These are phyloP conservation scores for Eucalyptus brandiana DNA, from an alignment of 345 rosid species.

Conservation along the genomic window DNA sequence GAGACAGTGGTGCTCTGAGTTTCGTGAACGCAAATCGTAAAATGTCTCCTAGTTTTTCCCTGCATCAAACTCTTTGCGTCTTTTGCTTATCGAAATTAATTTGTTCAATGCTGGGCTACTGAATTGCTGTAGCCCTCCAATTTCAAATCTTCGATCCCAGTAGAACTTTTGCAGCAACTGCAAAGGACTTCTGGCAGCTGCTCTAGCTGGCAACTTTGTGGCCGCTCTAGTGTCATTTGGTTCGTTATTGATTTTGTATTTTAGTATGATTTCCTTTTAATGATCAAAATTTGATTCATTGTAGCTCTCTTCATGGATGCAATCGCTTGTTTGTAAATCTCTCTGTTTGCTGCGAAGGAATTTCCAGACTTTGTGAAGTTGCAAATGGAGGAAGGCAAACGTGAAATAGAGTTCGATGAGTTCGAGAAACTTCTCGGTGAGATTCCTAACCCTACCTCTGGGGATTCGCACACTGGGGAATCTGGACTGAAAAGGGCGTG, in stretches of 20 bases:
- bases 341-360: not conserved
- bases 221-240: not conserved
- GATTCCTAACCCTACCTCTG: constrained; percentile 61
- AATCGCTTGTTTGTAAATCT: not conserved
- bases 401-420: constrained; percentile 51
- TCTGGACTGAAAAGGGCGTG: constrained; percentile 4
- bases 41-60: not conserved
- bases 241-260: not conserved
- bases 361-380: not conserved
- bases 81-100: not conserved
- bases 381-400: constrained; percentile 39
- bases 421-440: constrained; percentile 61
- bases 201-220: not conserved
- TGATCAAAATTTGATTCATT: not conserved
- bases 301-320: not conserved
- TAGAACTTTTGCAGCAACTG: not conserved
- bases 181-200: not conserved
- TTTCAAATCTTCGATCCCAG: not conserved
- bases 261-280: not conserved
- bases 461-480: constrained; percentile 22
- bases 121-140: not conserved
- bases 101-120: not conserved
- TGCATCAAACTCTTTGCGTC: not conserved
- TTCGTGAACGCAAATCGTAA: not conserved
- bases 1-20: not conserved